Evolutionary conservation across 1,139 yeast species (phyloP), one percentile per base, ranked within the genome.

Genomic region (Scheffersomyces titani): DNA sequence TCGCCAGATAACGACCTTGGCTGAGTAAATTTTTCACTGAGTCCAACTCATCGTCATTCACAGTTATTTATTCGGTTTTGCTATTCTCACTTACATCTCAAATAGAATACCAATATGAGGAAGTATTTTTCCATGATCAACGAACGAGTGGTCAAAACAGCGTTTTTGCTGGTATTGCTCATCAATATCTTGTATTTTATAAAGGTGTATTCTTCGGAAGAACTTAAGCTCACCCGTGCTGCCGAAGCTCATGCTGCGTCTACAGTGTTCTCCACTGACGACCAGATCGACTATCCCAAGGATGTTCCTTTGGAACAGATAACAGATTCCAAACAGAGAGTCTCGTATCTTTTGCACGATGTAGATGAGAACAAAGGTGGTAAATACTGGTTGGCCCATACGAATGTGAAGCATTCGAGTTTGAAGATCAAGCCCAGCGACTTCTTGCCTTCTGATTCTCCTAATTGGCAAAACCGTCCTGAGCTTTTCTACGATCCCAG

Each of bases 321-420:
- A 30, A 46, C 49, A n/a, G 59, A 61, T 1, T 55, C 67, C 5
- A 57, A 62, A 30, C 70, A 73, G 55, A 70, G 70, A 54, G 58
- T 73, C 13, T 62, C 73, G 7, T 65, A 64, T 45, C 61, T 74
- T 30, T 61, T 74, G 49, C 57, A 65, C 16, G 40, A 61, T 19
- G 71, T 70, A 6, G 63, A 63, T 13, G 57, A 63, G 9, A 72
- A 72, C 51, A 62, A 63, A 51, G 62, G 64, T 18, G 61, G 62
- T 48, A 59, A 64, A 44, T 73, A 64, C 57, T 72, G 76, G 76
- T 57, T 71, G 24, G 74, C 73, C 19, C 65, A 70, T 56, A 69
- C 73, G 3, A 66, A 55, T 6, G 58, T 70, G 18, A 66, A 68
- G 16, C 65, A 68, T 36, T 71, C 72, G 1, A 57, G 63, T 19